Percentiles rank a stretch among this genome's conserved stretches.
phyloP scores from a whole-genome alignment of 768 basidiomycete species.

The Megacollybia marginata region DNA sequence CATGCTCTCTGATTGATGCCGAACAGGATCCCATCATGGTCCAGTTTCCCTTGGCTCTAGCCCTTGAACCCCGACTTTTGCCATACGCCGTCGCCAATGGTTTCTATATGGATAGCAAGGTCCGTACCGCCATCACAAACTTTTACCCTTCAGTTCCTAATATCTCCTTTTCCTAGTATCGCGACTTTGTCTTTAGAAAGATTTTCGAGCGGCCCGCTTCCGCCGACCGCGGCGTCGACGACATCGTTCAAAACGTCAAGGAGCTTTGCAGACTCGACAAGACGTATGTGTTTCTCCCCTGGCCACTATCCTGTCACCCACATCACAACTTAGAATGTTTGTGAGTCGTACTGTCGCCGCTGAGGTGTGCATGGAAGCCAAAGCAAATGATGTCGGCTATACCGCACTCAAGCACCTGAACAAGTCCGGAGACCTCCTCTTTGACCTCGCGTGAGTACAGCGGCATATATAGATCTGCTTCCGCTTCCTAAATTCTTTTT shows the following conservation, averaged over 20 bases:
- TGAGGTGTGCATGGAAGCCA: slow-evolving; percentile 78
- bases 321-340: slow-evolving; percentile 53
- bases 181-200: slow-evolving; percentile 81
- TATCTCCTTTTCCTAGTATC: slow-evolving; percentile 41
- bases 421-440: slow-evolving; percentile 57
- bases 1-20: not conserved
- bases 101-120: slow-evolving; percentile 74
- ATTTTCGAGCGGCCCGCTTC: slow-evolving; percentile 63
- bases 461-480: not conserved
- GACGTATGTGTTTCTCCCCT: slow-evolving; percentile 36
- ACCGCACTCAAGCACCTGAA: slow-evolving; percentile 60
- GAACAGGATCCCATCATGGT: slow-evolving; percentile 69
- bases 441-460: slow-evolving; percentile 51
- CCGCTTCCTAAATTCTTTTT: not conserved
- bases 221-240: slow-evolving; percentile 46
- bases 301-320: not conserved
- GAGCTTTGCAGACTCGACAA: slow-evolving; percentile 65
- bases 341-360: slow-evolving; percentile 77
- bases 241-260: slow-evolving; percentile 63
- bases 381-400: slow-evolving; percentile 63
- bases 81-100: slow-evolving; percentile 69
- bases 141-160: slow-evolving; percentile 2
- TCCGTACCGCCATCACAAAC: slow-evolving; percentile 17
- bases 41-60: slow-evolving; percentile 69
- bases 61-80: slow-evolving; percentile 68